Base-by-base conservation (phyloP, 2,329 filamentous ascomycete species). In the Trichocomaceae sp. region DNA sequence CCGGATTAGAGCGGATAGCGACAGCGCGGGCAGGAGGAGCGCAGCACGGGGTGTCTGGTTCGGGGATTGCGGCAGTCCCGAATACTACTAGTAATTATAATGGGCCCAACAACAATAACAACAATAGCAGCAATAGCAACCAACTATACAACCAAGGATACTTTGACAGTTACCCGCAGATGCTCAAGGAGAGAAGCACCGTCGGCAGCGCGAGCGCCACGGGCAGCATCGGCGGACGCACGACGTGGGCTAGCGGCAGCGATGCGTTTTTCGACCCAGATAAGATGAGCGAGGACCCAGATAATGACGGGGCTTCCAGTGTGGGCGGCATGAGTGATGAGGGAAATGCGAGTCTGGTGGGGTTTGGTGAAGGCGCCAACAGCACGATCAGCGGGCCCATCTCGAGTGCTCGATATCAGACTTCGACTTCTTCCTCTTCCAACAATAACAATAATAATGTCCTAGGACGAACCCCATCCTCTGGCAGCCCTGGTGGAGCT, bases 141-240 rank as follows among this genome's bases (percentile, higher is more conserved):
- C 64, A 63, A 47, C 58, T 65, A 8, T 73, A 76, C 51, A 67
- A 78, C 57, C 81, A 84, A 1, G 84, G 86, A 33, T 96, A 92
- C 75, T 96, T 96, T 63, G 90, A 96, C 49, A 85, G 83, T 63
- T 60, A 87, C 26, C 85, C 88, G 77, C 62, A 83, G 75, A 64
- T 76, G 41, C 15, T 47, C 41, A 74, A 89, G 80, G 83, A 93
- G 85, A 76, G 82, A 73, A 93, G 88, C 75, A 97, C 92, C 0
- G 91, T 96, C 22, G 92, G 92, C 56, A 89, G 86, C 47, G 92
- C 92, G 26, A 92, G 87, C 61, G 92, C 91, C 2, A 96, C 91
- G 0, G 70, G 68, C 55, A 90, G 86, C 61, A 78, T 86, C 13
- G 86, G 85, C 47, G 86, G 83, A 13, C 79, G 83, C 56, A 83